Conservation (phyloP, 305 asterid genomes). For the Fraxinus paxiana region DNA sequence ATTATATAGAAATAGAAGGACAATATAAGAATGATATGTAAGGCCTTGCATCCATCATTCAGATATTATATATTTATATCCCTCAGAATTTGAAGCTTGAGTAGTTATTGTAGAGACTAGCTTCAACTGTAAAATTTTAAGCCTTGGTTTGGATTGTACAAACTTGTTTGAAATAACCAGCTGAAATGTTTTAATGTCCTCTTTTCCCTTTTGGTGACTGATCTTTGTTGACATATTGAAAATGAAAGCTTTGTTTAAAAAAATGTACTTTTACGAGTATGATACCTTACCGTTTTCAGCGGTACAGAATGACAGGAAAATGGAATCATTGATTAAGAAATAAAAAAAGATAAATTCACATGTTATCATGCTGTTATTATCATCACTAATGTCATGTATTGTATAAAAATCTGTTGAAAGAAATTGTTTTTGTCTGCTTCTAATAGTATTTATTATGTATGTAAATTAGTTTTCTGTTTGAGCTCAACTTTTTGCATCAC, state of each 20-base stretch:
- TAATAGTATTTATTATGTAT: background rate
- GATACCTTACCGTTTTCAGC: background rate
- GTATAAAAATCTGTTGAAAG: background rate
- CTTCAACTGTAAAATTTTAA: background rate
- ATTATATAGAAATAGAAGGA: background rate
- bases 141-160: background rate
- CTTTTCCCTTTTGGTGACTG: background rate
- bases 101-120: background rate
- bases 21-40: background rate
- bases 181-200: background rate
- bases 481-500: background rate
- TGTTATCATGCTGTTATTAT: background rate
- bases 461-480: background rate
- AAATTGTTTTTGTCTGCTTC: background rate
- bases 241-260: background rate
- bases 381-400: background rate
- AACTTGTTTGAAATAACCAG: background rate
- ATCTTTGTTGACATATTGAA: background rate
- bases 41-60: background rate
- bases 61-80: background rate
- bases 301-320: background rate
- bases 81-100: background rate
- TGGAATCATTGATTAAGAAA: background rate
- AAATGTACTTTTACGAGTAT: background rate
- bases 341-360: background rate